Percentiles rank a stretch among this genome's conserved stretches.
Evolutionary conservation across 78 protist species (phyloP).

Genomic region (Dictyostelium capitatum): DNA sequence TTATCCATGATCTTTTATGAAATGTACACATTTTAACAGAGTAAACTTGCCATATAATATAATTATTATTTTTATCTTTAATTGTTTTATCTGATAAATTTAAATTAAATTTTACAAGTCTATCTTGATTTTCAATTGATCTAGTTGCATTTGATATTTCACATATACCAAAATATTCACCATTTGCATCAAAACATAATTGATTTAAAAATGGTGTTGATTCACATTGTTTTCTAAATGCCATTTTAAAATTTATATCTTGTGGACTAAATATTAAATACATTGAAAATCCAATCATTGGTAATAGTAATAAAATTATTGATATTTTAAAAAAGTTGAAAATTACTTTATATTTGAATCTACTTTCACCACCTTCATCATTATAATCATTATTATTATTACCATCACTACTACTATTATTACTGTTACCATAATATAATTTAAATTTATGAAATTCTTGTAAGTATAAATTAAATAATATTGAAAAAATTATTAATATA

Average conservation of each 20-base stretch:
- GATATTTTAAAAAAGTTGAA: neutral
- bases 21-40: no score
- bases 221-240: neutral
- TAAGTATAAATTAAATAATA: neutral
- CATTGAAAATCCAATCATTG: constrained; percentile 18
- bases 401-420: neutral
- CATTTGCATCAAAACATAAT: constrained; percentile 8
- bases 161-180: neutral
- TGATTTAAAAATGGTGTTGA: neutral
- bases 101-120: neutral
- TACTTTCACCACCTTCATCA: neutral
- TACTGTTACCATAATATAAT: neutral
- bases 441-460: neutral
- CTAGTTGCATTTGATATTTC: neutral
- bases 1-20: no score
- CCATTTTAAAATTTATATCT: neutral
- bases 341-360: neutral
- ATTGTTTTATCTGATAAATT: neutral
- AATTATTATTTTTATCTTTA: neutral
- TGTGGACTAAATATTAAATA: neutral
- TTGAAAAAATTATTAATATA: neutral
- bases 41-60: no score
- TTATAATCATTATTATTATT: neutral
- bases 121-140: neutral
- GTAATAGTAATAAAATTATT: neutral